Conservation (phyloP, 108 stramenopile genomes). For the Stephanodiscus minutulus region DNA sequence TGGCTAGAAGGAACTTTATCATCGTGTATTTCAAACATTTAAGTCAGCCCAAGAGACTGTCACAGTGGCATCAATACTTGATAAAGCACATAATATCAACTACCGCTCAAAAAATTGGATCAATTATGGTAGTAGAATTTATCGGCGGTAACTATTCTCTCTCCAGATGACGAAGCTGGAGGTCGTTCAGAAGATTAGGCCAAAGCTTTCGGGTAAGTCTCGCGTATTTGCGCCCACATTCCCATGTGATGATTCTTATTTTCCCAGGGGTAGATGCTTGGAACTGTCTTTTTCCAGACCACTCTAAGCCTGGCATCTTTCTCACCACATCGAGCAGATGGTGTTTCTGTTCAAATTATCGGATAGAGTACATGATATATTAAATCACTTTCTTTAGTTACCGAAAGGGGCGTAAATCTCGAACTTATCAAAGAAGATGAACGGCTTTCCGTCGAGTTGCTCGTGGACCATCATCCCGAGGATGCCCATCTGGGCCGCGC, state of each 20-base stretch:
- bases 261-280: not conserved
- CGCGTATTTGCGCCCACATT: not conserved
- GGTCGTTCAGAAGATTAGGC: not conserved
- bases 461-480: slow-evolving; percentile 88
- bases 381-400: too few relatives aligned
- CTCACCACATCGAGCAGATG: not conserved
- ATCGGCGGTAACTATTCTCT: not conserved
- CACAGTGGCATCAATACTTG: not conserved
- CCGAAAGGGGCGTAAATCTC: slow-evolving; percentile 40
- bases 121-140: not conserved
- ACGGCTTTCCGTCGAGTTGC: slow-evolving; percentile 57
- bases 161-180: not conserved
- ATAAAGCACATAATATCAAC: not conserved
- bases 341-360: not conserved
- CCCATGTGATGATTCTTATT: not conserved
- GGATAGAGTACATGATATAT: too few relatives aligned
- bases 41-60: too few relatives aligned
- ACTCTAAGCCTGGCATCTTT: not conserved
- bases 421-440: slow-evolving; percentile 57
- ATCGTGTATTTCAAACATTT: too few relatives aligned
- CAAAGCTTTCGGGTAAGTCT: not conserved
- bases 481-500: slow-evolving; percentile 93
- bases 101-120: not conserved
- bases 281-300: not conserved
- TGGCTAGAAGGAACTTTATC: too few relatives aligned